Conservation (phyloP, 257 asterid genomes). For the Leonotis leonurus region DNA sequence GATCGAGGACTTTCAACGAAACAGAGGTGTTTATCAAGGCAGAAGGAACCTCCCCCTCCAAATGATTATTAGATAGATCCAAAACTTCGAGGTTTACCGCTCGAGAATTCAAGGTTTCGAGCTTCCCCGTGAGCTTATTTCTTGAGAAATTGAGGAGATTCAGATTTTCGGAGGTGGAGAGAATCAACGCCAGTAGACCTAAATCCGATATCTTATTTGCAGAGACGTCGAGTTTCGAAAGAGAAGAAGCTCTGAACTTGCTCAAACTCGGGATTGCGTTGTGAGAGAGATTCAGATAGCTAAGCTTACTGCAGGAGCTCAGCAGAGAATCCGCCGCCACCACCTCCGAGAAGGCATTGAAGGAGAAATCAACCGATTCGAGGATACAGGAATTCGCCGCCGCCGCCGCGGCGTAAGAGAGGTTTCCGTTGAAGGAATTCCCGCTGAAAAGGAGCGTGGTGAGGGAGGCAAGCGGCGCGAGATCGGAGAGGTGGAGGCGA, state of each 20-base stretch:
- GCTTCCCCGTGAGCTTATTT: slow-evolving; percentile 47
- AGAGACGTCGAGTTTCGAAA: slow-evolving; percentile 56
- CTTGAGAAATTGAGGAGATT: slow-evolving; percentile 47
- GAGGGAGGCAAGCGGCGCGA: slow-evolving; percentile 45
- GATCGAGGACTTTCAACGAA: slow-evolving; percentile 39
- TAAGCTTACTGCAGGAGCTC: slow-evolving; percentile 36
- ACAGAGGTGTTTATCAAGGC: slow-evolving; percentile 17
- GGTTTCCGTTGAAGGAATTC: slow-evolving; percentile 64
- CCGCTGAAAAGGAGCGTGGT: slow-evolving; percentile 44
- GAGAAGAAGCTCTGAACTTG: slow-evolving; percentile 56
- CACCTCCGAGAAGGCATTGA: slow-evolving; percentile 51
- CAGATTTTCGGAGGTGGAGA: slow-evolving; percentile 54
- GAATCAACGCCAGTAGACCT: slow-evolving; percentile 31
- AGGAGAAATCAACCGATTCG: slow-evolving; percentile 64
- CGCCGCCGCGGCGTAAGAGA: slow-evolving; percentile 28
- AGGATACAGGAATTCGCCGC: slow-evolving; percentile 43
- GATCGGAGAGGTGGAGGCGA: slow-evolving; percentile 44
- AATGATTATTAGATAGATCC: slow-evolving; percentile 37
- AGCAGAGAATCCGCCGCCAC: slow-evolving; percentile 39
- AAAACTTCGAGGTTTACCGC: slow-evolving; percentile 48
- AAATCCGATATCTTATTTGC: slow-evolving; percentile 49
- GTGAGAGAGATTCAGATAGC: slow-evolving; percentile 55
- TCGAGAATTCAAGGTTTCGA: slow-evolving; percentile 34
- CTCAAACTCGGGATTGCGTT: slow-evolving; percentile 48
- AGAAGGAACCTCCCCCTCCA: slow-evolving; percentile 42